Conservation (phyloP, 257 asterid genomes). For the Mitragyna speciosa region DNA sequence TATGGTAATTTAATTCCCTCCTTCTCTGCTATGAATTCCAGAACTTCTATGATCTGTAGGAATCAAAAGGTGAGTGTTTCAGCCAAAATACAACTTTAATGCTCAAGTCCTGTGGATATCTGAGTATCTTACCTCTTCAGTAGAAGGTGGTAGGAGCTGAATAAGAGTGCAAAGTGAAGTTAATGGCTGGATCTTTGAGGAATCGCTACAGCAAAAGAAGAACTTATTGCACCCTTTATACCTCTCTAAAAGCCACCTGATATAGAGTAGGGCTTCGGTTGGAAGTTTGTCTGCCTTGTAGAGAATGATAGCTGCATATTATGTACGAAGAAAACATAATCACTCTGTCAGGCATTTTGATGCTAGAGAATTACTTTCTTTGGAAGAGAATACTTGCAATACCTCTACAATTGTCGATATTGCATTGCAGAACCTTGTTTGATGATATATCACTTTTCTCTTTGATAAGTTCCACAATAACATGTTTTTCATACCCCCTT, state of each 20-base stretch:
- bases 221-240: constrained; percentile 62
- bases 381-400: constrained; percentile 17
- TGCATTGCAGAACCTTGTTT: constrained; percentile 22
- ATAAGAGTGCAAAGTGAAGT: constrained; percentile 59
- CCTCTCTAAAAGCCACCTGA: constrained; percentile 75
- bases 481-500: constrained; percentile 77
- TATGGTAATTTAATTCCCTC: constrained; percentile 59
- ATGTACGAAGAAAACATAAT: constrained; percentile 14
- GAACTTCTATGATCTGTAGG: constrained; percentile 59
- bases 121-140: constrained; percentile 51
- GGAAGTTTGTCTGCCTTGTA: constrained; percentile 75
- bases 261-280: constrained; percentile 57
- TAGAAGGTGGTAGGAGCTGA: constrained; percentile 74
- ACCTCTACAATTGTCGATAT: constrained; percentile 56
- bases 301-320: constrained; percentile 64
- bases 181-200: constrained; percentile 59
- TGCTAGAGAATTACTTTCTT: background rate
- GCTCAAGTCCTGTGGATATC: background rate
- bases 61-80: background rate
- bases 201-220: constrained; percentile 81
- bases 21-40: constrained; percentile 60
- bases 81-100: background rate
- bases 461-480: constrained; percentile 68
- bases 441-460: constrained; percentile 37
- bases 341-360: constrained; percentile 20